Percentiles rank a stretch among this genome's conserved stretches.
These are phyloP conservation scores for Coccinonectria pachysandricola DNA, from an alignment of 2,329 filamentous ascomycete species.

Conservation along the genomic window DNA sequence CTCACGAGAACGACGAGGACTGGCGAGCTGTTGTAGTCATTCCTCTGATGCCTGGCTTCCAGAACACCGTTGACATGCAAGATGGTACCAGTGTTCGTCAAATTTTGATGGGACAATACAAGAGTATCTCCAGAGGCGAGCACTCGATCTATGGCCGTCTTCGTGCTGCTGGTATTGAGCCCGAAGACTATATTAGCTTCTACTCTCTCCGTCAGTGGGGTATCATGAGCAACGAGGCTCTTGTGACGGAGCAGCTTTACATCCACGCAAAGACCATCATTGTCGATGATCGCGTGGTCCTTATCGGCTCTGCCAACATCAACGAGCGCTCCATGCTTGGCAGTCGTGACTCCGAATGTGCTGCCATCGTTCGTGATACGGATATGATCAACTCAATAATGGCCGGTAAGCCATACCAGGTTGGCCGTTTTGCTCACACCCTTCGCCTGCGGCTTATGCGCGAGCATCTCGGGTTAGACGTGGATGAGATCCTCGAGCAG, in stretches of 20 bases:
- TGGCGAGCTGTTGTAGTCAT: constrained; percentile 89
- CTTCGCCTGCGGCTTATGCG: constrained; percentile 90
- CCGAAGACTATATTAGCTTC: constrained; percentile 92
- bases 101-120: constrained; percentile 95
- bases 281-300: constrained; percentile 82
- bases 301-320: constrained; percentile 97
- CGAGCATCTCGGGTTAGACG: constrained; percentile 91
- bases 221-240: constrained; percentile 69
- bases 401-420: constrained; percentile 79
- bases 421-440: constrained; percentile 86
- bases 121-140: constrained; percentile 89
- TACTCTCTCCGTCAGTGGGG: constrained; percentile 91
- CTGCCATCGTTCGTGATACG: constrained; percentile 81
- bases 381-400: constrained; percentile 89
- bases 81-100: constrained; percentile 89
- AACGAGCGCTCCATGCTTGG: constrained; percentile 96
- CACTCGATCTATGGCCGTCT: constrained; percentile 85
- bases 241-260: constrained; percentile 94
- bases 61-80: constrained; percentile 88
- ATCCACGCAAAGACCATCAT: constrained; percentile 97
- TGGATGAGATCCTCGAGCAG: constrained; percentile 80
- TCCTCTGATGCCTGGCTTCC: constrained; percentile 95
- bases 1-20: constrained; percentile 71
- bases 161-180: constrained; percentile 70
- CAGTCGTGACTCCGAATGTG: constrained; percentile 82